Evolutionary conservation across 495 filamentous ascomycete species (phyloP), one percentile per base, ranked within the genome.

Genomic region (Ascobolus immersus): DNA sequence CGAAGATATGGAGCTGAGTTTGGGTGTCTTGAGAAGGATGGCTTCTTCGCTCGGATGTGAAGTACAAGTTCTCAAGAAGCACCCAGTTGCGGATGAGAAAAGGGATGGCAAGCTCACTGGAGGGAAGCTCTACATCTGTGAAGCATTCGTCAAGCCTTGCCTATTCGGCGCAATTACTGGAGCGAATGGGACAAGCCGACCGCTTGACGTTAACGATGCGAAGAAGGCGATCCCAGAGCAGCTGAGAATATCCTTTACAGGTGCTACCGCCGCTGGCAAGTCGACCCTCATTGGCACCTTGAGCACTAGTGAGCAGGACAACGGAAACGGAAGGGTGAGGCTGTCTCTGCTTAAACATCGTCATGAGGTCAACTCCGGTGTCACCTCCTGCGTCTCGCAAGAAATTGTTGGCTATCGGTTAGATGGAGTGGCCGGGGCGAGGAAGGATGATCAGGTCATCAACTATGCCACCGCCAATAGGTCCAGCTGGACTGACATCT

Each of bases 371-470:
- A 71, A 60, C 0, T 84, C 81, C 3, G 86, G 86, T 0, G 62
- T 91, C 37, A 96, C 89, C 10, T 90, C 78, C 46, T 93, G 82
- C 4, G 69, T 96, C 10, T 70, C 84, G 3, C 81, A 89, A 45
- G 86, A 93, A 49, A 61, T 96, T 6, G 66, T 94, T 37, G 86
- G 89, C 13, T 94, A 94, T 50, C 58, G 39, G 20, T 43, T 46
- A 2, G 4, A 11, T 17, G 26, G 25, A 18, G 24, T 55, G 28
- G 10, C 17, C 28, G 11, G 10, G 28, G 28, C 2, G 34, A 43
- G 12, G 37, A 48, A 5, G 48, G 44, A 10, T 35, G 39, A 9
- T 52, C 53, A n/a, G 21, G 67, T 93, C 27, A 59, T 93, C 53
- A 94, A 92, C 44, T 93, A 84, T 49, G 69, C 75, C 1, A 68